Base-by-base conservation (phyloP, 2,329 filamentous ascomycete species). In the Colletotrichum sp. region DNA sequence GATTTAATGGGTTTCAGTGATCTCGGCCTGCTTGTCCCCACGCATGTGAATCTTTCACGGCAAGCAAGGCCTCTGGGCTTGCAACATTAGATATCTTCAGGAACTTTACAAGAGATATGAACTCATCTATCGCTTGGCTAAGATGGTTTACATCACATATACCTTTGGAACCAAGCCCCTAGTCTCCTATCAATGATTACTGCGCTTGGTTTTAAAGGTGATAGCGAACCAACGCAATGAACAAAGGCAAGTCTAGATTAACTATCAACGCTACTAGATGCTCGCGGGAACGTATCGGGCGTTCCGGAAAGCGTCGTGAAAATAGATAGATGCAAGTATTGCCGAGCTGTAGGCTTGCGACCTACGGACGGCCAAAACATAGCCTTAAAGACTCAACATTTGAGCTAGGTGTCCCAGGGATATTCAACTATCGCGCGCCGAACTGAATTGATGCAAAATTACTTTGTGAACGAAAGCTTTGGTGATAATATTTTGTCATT, bases 191-290 rank as follows among this genome's bases (percentile, higher is more conserved):
- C n/a, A 13, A 52, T 2, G 10, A 52, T 52, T 21, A 10, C 3
- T 52, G 38, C n/a, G 0, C 43, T 21, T 52, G 43, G 2, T 6
- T 52, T 52, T 1, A 1, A 52, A 21, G 43, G 43, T 52, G n/a
- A 12, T 21, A 1, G n/a, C 2, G 10, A 52, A 52, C n/a, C n/a
- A 1, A 52, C n/a, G 43, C n/a, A 52, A 52, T 21, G 38, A n/a
- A 48, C 18, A 48, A 48, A n/a, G 4, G 38, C 38, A 48, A 48
- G 38, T 48, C 38, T 48, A 48, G 38, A 6, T n/a, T 0, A 12
- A n/a, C 0, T n/a, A 1, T 48, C 38, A 1, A 48, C 1, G 38
- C 6, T 52, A 0, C 10, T 52, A 21, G n/a, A 8, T 0, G 2
- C 43, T 52, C 43, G 12, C 43, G 43, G 43, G 43, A 52, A 52